These are phyloP conservation scores for Acanthamoeba lenticulata DNA, from an alignment of 208 protist species.

Conservation along the genomic window DNA sequence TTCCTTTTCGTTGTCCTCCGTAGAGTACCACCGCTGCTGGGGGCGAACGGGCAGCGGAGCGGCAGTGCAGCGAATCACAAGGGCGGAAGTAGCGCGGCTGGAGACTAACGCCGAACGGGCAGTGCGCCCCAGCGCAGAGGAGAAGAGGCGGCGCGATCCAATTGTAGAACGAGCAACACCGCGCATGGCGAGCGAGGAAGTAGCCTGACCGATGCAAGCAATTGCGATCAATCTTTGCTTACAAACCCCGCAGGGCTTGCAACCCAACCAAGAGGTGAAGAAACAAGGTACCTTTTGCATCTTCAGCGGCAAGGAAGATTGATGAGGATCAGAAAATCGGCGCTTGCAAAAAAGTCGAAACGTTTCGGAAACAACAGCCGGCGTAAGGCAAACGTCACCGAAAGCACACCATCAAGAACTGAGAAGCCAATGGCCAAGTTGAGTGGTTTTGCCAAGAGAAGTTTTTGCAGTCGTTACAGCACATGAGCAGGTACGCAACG, in stretches of 20 bases:
- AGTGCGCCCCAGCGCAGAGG: neutral
- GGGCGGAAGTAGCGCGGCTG: neutral
- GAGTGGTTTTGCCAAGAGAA: no score
- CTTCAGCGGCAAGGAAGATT: neutral
- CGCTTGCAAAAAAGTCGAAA: neutral
- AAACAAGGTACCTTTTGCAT: constrained; percentile 29
- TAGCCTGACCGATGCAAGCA: neutral
- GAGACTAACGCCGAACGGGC: neutral
- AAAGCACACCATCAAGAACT: no score
- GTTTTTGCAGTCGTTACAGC: no score
- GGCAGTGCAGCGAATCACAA: neutral
- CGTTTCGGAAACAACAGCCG: no score
- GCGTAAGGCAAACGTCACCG: no score
- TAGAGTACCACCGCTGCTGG: constrained; percentile 26
- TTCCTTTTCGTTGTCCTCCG: neutral
- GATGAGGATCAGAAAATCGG: no score
- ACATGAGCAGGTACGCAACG: neutral
- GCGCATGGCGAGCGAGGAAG: neutral
- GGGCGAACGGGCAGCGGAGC: neutral
- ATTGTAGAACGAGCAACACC: neutral
- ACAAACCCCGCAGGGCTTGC: no score
- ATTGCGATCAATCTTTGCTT: no score
- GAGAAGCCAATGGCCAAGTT: no score
- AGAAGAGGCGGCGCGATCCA: neutral
- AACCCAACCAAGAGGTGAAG: no score